Conservation (phyloP, 1,139 yeast species). For the Lodderomyces jiufengensis region DNA sequence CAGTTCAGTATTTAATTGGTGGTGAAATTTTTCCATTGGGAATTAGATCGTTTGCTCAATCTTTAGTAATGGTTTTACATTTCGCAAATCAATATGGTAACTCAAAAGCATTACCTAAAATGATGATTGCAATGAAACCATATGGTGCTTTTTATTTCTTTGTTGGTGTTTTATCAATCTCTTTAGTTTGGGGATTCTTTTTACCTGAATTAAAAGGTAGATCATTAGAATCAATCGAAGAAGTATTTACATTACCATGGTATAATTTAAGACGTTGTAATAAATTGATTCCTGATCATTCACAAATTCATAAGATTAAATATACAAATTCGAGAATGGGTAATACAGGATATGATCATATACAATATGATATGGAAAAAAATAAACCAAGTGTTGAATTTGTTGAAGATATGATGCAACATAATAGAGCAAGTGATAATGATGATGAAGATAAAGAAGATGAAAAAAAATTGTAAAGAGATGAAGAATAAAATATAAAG, state of each 20-base stretch:
- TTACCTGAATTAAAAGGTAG: constrained; percentile 54
- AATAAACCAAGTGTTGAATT: constrained; percentile 14
- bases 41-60: constrained; percentile 52
- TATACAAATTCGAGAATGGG: constrained; percentile 16
- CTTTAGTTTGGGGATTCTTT: constrained; percentile 48
- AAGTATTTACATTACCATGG: constrained; percentile 57
- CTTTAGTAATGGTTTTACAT: constrained; percentile 55
- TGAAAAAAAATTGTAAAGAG: no score
- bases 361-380: constrained; percentile 17
- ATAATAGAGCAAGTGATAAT: constrained; percentile 2
- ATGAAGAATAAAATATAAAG: no score
- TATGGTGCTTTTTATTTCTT: constrained; percentile 57
- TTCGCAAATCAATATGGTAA: constrained; percentile 60
- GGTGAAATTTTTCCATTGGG: constrained; percentile 58
- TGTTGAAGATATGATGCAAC: constrained; percentile 12
- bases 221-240: constrained; percentile 56
- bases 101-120: constrained; percentile 53
- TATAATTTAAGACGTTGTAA: constrained; percentile 51
- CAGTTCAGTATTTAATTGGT: constrained; percentile 55
- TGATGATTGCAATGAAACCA: constrained; percentile 46
- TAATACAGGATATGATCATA: constrained; percentile 21
- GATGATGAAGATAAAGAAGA: constrained; percentile 4
- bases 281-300: constrained; percentile 49
- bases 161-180: constrained; percentile 38
- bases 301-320: constrained; percentile 37